Evolutionary conservation across 306 rosid species (phyloP).

Genomic region (Hippophae gyantsensis): DNA sequence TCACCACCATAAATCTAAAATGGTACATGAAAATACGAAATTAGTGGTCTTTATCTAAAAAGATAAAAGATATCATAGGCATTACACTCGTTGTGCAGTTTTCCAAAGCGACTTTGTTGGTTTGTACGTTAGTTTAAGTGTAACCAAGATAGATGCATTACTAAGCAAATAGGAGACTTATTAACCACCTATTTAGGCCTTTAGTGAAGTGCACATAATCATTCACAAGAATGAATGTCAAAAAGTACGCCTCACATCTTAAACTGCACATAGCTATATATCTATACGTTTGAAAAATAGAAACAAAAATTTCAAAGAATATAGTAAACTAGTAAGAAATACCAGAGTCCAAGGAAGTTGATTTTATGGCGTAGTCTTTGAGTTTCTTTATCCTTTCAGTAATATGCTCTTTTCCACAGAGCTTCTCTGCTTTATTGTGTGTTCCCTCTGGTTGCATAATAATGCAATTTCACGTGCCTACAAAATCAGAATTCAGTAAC

Average conservation of each 20-base stretch:
- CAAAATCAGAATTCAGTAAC: slow-evolving; percentile 13
- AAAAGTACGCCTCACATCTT: too few relatives aligned
- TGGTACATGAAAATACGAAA: too few relatives aligned
- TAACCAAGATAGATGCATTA: too few relatives aligned
- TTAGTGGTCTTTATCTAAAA: too few relatives aligned
- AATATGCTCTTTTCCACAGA: slow-evolving; percentile 23
- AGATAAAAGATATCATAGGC: too few relatives aligned
- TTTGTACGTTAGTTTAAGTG: too few relatives aligned
- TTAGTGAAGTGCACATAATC: neutral
- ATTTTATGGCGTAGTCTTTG: slow-evolving; percentile 39
- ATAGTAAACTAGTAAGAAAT: slow-evolving; percentile 4
- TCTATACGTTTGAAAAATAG: neutral
- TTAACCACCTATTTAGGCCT: too few relatives aligned
- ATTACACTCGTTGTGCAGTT: too few relatives aligned
- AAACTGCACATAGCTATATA: neutral
- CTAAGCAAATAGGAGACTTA: too few relatives aligned
- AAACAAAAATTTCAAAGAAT: neutral
- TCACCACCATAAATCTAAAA: too few relatives aligned
- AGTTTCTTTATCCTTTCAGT: slow-evolving; percentile 43
- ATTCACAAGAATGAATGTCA: neutral
- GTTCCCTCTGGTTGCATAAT: slow-evolving; percentile 29
- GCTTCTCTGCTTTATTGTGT: slow-evolving; percentile 14
- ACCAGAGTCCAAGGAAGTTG: slow-evolving; percentile 62
- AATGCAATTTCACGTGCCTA: slow-evolving; percentile 75
- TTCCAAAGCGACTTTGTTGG: too few relatives aligned